Evolutionary conservation across 2,329 filamentous ascomycete genomes (phyloP), one percentile per base, ranked within the genome.

Genomic region (Niveomyces coronatus): DNA sequence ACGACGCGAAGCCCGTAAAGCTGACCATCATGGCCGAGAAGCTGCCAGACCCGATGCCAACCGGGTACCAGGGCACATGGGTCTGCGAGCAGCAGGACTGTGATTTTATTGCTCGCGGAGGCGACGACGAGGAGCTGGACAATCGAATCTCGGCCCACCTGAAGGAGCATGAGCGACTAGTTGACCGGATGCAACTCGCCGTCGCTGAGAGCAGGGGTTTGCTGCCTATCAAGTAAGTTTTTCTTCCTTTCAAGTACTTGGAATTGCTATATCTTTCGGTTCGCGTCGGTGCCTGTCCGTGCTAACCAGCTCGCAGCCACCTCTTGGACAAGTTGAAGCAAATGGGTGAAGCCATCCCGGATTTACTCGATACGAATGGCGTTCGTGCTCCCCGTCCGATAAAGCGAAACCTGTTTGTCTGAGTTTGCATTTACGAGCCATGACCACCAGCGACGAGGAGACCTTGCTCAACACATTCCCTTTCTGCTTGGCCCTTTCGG

Each of bases 21-120:
- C 51, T 76, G 13, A 61, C 70, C 10, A 58, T 74, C 9, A 62
- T 63, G 18, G 61, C 69, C 5, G 69, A 75, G 39, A 64, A 57
- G 33, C 48, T 74, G 9, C 71, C 70, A 0, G 65, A 68, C 4
- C 58, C 61, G 7, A 57, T 54, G 3, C 65, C 74, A 0, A 62
- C 66, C 23, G 77, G 74, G 0, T 71, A 75, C 0, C 67, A 76
- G 42, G 71, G 79, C 37, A 76, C 75, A 0, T 86, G 81, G 80
- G 63, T 62, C 1, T 86, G 82, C 49, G 69, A 70, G 4, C 67
- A 80, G 44, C 71, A 76, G 9, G 76, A 70, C 17, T 86, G 82
- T 49, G 61, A 61, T 26, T 77, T 77, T 47, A 66, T 78, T 28
- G 74, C 85, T 9, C 77, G 78, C 44, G 69, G 68, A 3, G 75